These are phyloP conservation scores for Cucumis hystrix DNA, from an alignment of 306 rosid species.

Conservation along the genomic window DNA sequence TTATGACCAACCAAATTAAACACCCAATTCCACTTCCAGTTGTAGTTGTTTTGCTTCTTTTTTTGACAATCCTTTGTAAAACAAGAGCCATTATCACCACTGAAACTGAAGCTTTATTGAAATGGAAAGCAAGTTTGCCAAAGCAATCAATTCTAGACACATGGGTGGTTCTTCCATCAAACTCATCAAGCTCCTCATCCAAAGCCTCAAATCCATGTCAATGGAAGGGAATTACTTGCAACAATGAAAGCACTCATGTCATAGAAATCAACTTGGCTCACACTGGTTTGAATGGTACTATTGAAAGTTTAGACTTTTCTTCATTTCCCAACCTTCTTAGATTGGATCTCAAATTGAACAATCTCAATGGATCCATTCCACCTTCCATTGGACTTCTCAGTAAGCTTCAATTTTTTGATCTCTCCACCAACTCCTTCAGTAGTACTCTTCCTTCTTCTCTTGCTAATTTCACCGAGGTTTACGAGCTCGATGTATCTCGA, in stretches of 20 bases:
- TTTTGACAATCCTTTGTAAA: too few relatives aligned
- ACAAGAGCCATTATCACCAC: too few relatives aligned
- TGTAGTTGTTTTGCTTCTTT: too few relatives aligned
- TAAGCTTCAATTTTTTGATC: constrained; percentile 37
- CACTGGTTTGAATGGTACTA: constrained; percentile 34
- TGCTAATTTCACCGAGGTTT: constrained; percentile 31
- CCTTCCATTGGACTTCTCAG: constrained; percentile 24
- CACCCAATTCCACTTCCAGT: too few relatives aligned
- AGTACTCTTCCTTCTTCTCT: constrained; percentile 39
- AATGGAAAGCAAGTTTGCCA: constrained; percentile 43
- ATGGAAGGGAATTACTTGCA: constrained; percentile 40
- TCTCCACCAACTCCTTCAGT: constrained; percentile 28
- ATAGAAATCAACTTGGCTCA: constrained; percentile 24
- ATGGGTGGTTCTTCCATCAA: constrained; percentile 15
- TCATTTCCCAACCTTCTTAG: constrained; percentile 38
- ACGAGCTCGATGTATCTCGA: constrained; percentile 38
- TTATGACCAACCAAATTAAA: too few relatives aligned
- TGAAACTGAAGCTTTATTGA: background rate
- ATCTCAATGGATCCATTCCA: constrained; percentile 39
- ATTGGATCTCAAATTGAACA: constrained; percentile 33
- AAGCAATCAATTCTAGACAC: constrained; percentile 24
- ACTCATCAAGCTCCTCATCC: constrained; percentile 4
- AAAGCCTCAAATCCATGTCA: constrained; percentile 24
- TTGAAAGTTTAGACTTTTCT: constrained; percentile 29
- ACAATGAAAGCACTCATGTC: constrained; percentile 11